Evolutionary conservation across 2,329 filamentous ascomycete species (phyloP).

Genomic region (Cordyceps militaris): DNA sequence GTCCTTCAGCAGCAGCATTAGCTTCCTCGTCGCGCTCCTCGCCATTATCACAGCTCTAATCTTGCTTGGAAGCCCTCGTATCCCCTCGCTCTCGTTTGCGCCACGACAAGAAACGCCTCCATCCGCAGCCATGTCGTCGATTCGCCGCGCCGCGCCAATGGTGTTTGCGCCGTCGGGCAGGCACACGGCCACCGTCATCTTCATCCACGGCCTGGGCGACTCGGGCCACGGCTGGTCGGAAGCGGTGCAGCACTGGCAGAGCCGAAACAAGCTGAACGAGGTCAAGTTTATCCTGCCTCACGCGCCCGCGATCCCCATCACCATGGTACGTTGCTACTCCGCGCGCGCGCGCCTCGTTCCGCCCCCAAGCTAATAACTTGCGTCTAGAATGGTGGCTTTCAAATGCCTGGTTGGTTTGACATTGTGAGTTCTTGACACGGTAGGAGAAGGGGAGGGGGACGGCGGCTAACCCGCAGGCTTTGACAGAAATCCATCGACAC

Average conservation of each 20-base stretch:
- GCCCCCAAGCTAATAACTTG: not conserved
- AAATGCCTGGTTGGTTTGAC: conserved; percentile 86
- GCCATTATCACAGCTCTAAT: not conserved
- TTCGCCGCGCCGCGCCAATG: conserved; percentile 43
- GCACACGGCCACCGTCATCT: conserved; percentile 93
- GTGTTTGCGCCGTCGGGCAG: conserved; percentile 71
- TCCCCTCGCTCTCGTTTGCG: not conserved
- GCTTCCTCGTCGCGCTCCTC: not conserved
- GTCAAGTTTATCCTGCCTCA: conserved; percentile 93
- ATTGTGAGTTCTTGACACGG: conserved; percentile 43
- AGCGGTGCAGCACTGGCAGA: conserved; percentile 81
- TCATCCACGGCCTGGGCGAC: conserved; percentile 88
- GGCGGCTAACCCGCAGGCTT: not conserved
- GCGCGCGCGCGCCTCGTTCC: not conserved
- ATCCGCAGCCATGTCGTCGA: conserved; percentile 18
- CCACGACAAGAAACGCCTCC: not conserved
- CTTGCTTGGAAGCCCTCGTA: not conserved
- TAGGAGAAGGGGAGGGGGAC: not conserved
- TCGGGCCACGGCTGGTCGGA: conserved; percentile 71
- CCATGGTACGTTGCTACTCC: conserved; percentile 35
- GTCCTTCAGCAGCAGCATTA: not conserved
- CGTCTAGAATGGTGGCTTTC: conserved; percentile 61
- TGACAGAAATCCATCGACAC: conserved; percentile 28
- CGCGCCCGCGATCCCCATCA: conserved; percentile 79
- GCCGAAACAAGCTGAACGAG: conserved; percentile 72